Base-by-base conservation (phyloP, 2,329 filamentous ascomycete genomes). In the Aspergillus sp. region DNA sequence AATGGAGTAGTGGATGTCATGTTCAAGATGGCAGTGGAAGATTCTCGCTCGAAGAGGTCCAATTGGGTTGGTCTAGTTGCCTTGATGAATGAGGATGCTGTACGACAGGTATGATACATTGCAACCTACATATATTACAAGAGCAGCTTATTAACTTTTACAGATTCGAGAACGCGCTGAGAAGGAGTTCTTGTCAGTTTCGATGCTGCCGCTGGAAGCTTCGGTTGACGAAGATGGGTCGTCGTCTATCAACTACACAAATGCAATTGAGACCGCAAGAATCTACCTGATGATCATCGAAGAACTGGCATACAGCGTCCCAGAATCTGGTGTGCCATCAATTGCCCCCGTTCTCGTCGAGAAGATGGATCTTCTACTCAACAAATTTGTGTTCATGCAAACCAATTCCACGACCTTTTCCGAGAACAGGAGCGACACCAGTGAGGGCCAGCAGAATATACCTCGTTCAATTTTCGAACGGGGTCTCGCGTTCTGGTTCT, bases 121-220 rank as follows among this genome's bases (percentile, higher is more conserved):
- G 50, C 51, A 5, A 25, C 48, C 6, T 44, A n/a, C 22, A 10
- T 22, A 4, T 39, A 2, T 20, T 39, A 39, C 15, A 2, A 17
- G 7, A 19, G 12, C 35, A 33, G 25, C 53, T 51, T 44, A 43
- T 59, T 60, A 43, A 63, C 12, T 25, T 41, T 13, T 43, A 41
- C 45, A 71, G 61, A 65, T 70, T 51, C 61, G 70, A 45, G 65
- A 71, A 61, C 60, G 66, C 54, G 67, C 69, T 22, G 64, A 74
- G 60, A 65, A 62, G 47, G 60, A 64, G 46, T 63, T 74, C 54
- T 61, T 70, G 48, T 59, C 67, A 25, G 49, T 70, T 46, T 51
- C 67, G 5, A 47, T 68, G 9, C 54, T 65, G 5, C 25, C 25
- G 25, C 25, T 39, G 37, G 66, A 66, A 20, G 56, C 59, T 19